A percentile compares a stretch with the other conserved stretches of the same genome.
These are phyloP conservation scores for Alternaria atra DNA, from an alignment of 2,329 filamentous ascomycete species.

Conservation along the genomic window DNA sequence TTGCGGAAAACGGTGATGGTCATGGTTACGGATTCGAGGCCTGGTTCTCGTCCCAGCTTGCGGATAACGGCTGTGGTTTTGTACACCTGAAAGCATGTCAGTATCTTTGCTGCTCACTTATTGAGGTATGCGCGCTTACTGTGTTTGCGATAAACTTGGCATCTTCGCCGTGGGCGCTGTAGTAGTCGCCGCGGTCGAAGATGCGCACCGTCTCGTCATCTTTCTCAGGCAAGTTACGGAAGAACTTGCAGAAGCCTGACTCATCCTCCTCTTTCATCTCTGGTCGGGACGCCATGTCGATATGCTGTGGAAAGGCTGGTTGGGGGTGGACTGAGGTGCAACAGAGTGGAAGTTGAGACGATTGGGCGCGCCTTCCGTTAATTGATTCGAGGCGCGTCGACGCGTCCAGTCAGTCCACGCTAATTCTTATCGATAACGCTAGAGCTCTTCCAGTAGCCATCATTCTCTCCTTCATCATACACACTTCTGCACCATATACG, in stretches of 20 bases:
- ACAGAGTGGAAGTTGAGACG: slow-evolving; percentile 1
- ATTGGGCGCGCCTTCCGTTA: slow-evolving; percentile 11
- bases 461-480: neutral
- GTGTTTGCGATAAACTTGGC: slow-evolving; percentile 83
- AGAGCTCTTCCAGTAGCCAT: neutral
- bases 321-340: neutral
- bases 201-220: slow-evolving; percentile 83
- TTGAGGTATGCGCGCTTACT: slow-evolving; percentile 55
- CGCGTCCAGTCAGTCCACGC: slow-evolving; percentile 9
- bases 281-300: slow-evolving; percentile 62
- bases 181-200: slow-evolving; percentile 94
- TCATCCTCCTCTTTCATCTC: slow-evolving; percentile 87
- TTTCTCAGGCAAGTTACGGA: slow-evolving; percentile 80
- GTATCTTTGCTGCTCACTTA: neutral
- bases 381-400: slow-evolving; percentile 15
- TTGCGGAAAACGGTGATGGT: slow-evolving; percentile 94
- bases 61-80: slow-evolving; percentile 96
- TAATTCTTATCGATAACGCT: slow-evolving; percentile 10
- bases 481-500: neutral
- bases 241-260: slow-evolving; percentile 94
- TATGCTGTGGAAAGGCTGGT: neutral
- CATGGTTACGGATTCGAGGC: slow-evolving; percentile 92
- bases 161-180: slow-evolving; percentile 90
- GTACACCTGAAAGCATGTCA: slow-evolving; percentile 71
- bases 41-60: slow-evolving; percentile 85